Evolutionary conservation across 768 basidiomycete genomes (phyloP), one percentile per base, ranked within the genome.

Genomic region (Calocybe gangraenosa): DNA sequence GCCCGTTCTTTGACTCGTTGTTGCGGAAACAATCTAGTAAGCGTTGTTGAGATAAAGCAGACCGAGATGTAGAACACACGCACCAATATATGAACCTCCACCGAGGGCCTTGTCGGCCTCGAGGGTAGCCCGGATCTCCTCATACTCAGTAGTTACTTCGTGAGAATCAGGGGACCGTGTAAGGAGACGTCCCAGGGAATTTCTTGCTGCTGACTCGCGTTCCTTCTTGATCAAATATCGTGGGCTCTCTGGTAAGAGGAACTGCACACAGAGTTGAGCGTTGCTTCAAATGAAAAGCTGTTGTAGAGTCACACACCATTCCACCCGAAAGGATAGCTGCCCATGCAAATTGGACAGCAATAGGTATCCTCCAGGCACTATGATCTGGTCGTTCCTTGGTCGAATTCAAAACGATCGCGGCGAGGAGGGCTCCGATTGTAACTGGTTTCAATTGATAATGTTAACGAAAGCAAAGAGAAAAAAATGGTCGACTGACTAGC

Each of bases 301-400:
- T 6, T 5, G 25, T 28, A 28, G 5, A 5, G 13, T 19, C 37
- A 39, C 19, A 38, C 14, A 42, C 47, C 74, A 93, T 86, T 47
- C 92, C 92, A 42, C 51, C 55, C 25, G 74, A 75, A 44, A 94
- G 82, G 53, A 92, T 65, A 50, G 70, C 59, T 21, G 83, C 87
- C 87, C 87, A 93, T 35, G 79, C 72, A 59, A 92, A 89, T 60
- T 92, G 89, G 46, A 93, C 62, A 19, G 76, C 72, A 50, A 85
- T 82, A 30, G 88, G 86, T 49, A 41, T 52, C 33, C 57, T 53
- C 54, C 54, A 90, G 79, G 44, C 71, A 72, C 66, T 81, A 46
- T 78, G 68, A 47, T 71, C 64, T 2, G 58, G 42, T 22, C 72
- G 67, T 46, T 68, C 54, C 63, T 87, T 67, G 32, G 87, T 87